Evolutionary conservation across 2,329 filamentous ascomycete genomes (phyloP), one percentile per base, ranked within the genome.

Genomic region (Stagonosporopsis rhizophila): DNA sequence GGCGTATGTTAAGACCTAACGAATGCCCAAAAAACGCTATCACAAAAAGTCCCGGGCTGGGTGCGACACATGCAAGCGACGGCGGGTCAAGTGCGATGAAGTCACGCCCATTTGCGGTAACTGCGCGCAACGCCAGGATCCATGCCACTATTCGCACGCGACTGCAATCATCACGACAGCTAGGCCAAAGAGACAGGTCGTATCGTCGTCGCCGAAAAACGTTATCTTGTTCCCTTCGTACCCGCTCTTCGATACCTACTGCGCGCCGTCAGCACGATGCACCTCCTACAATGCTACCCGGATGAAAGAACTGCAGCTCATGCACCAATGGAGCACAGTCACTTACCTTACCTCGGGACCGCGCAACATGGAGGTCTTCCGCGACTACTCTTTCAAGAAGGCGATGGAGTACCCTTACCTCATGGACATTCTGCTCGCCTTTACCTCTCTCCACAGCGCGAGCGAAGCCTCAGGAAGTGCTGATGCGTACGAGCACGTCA

Each of bases 11-110:
- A 7, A 23, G 17, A 19, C 14, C 25, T 44, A 39, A 22, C 30
- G 48, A 44, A 51, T 51, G 48, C 48, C 48, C 42, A 44, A 32
- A 20, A 51, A 51, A 51, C 48, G 48, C 37, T 44, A 44, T 25
- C 46, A 60, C 41, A 51, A 42, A n/a, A 61, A 61, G 35, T 61
- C 56, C 20, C 59, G 59, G n/a, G 28, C 49, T 20, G 59, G 59
- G 25, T 61, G 59, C 41, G 52, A 59, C 42, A 53, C 45, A 30
- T 61, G 59, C 45, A 44, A 50, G n/a, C 46, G 46, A 38, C 38
- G 59, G 17, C 59, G 59, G 17, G 59, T 61, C 11, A 61, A 61
- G 27, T 61, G 59, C 37, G 56, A 61, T 25, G 59, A 61, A 30
- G 32, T 25, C 9, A 41, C 27, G 20, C 34, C 14, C 11, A 27